Percentiles rank a stretch among this genome's conserved stretches.
These are phyloP conservation scores for Aspergillus pseudoviridinutans DNA, from an alignment of 2,329 filamentous ascomycete species.

Conservation along the genomic window DNA sequence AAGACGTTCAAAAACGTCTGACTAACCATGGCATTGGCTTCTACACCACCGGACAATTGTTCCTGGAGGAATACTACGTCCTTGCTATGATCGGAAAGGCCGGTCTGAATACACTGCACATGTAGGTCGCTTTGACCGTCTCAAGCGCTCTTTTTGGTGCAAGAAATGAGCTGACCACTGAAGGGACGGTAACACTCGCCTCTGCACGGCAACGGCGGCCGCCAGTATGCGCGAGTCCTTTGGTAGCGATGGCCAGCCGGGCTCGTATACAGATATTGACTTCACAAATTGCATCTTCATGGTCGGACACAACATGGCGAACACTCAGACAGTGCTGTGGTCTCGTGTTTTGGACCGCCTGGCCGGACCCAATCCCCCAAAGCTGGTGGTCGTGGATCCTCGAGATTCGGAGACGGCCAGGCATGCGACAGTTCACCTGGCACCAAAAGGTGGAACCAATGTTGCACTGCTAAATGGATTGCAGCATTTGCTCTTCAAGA, in stretches of 20 bases:
- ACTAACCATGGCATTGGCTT: conserved; percentile 38
- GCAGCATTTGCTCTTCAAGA: conserved; percentile 35
- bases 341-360: conserved; percentile 33
- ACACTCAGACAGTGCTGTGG: conserved; percentile 39
- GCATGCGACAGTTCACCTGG: conserved; percentile 33
- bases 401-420: conserved; percentile 31
- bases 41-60: conserved; percentile 37
- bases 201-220: conserved; percentile 39
- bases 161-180: not conserved
- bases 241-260: conserved; percentile 36
- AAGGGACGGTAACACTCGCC: conserved; percentile 39
- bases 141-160: not conserved
- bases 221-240: conserved; percentile 39
- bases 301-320: conserved; percentile 36
- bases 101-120: conserved; percentile 36
- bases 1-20: conserved; percentile 26
- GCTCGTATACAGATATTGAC: conserved; percentile 36
- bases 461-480: conserved; percentile 37
- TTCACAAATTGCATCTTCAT: conserved; percentile 36
- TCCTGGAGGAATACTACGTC: conserved; percentile 40
- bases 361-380: conserved; percentile 32
- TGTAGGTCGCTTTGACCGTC: conserved; percentile 18
- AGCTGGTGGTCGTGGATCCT: conserved; percentile 36
- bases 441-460: conserved; percentile 35
- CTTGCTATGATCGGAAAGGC: conserved; percentile 38